Conservation (phyloP, 805 yeast genomes). For the Nakazawaea holstii region DNA sequence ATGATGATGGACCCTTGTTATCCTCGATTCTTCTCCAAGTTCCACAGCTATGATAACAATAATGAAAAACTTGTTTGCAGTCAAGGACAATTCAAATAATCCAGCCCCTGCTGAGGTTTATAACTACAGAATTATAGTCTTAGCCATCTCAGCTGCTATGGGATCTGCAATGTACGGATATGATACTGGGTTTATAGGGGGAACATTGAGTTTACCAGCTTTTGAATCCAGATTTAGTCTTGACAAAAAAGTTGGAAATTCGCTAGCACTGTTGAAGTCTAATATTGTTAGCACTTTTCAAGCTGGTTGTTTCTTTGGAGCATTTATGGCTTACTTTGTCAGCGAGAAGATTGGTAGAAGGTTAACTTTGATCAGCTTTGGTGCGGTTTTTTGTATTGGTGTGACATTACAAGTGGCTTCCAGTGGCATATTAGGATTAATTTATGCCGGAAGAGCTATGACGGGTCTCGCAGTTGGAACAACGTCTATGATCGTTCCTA, state of each 20-base stretch:
- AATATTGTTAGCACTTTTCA: conserved; percentile 45
- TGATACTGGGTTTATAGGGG: conserved; percentile 52
- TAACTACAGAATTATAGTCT: conserved; percentile 35
- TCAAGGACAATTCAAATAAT: neutral
- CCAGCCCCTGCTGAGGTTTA: conserved; percentile 36
- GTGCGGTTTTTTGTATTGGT: conserved; percentile 26
- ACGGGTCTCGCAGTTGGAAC: conserved; percentile 52
- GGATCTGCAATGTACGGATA: conserved; percentile 50
- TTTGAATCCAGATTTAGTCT: conserved; percentile 40
- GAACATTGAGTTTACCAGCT: conserved; percentile 38
- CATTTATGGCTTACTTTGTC: conserved; percentile 36
- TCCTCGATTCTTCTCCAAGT: too few relatives aligned
- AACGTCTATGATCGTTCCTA: conserved; percentile 43
- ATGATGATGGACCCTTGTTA: too few relatives aligned
- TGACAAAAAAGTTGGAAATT: conserved; percentile 22
- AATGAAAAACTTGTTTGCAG: conserved; percentile 3
- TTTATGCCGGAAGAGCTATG: conserved; percentile 47
- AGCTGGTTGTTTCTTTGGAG: conserved; percentile 48
- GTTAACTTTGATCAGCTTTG: conserved; percentile 34
- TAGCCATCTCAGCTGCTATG: conserved; percentile 40
- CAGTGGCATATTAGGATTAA: conserved; percentile 30
- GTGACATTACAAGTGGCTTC: conserved; percentile 4
- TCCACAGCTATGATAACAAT: too few relatives aligned
- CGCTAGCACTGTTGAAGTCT: conserved; percentile 29
- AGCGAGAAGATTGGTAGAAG: conserved; percentile 36